Conservation (phyloP, 257 asterid genomes). For the Verbascum thapsus region DNA sequence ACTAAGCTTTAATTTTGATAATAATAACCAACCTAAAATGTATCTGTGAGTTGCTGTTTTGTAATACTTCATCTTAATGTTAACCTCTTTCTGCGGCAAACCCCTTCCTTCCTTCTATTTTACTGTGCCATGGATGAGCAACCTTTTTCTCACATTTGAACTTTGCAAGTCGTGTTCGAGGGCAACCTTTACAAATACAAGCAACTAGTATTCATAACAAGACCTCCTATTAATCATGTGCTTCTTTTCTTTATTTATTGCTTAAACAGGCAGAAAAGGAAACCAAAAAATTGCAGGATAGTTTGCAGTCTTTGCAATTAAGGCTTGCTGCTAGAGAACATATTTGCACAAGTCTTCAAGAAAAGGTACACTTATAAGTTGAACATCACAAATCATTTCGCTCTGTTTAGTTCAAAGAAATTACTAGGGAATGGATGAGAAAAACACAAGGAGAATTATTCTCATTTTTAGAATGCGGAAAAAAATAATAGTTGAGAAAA, state of each 20-base stretch:
- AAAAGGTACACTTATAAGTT: conserved; percentile 58
- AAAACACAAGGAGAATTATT: no score
- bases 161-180: conserved; percentile 91
- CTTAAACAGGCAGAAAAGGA: conserved; percentile 86
- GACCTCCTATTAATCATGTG: conserved; percentile 23
- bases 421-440: no score
- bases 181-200: conserved; percentile 73
- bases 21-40: no score
- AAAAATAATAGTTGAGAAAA: no score
- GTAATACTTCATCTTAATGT: no score
- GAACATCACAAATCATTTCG: no score
- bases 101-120: no score
- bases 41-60: no score
- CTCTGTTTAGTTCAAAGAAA: no score
- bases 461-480: no score
- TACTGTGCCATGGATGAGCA: neutral
- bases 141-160: conserved; percentile 35
- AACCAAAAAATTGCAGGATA: conserved; percentile 83
- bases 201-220: conserved; percentile 57
- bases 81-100: no score
- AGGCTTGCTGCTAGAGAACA: conserved; percentile 81
- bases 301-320: conserved; percentile 69
- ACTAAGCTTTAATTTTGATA: no score
- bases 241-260: neutral
- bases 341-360: conserved; percentile 77